Conservation (phyloP, 257 asterid genomes). For the Ilex aquifolium region DNA sequence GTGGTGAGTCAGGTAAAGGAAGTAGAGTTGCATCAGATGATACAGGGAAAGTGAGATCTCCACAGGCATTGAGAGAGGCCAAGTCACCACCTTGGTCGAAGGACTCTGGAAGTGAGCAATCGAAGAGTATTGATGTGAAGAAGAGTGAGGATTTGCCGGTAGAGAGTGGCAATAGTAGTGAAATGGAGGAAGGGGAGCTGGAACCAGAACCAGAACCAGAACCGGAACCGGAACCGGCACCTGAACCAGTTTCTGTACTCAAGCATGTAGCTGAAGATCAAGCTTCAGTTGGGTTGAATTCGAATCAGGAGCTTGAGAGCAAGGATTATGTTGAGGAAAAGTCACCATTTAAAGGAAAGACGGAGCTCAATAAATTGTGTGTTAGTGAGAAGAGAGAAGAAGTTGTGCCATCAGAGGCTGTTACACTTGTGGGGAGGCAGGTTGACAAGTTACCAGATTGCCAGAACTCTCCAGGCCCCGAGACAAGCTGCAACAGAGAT, state of each 20-base stretch:
- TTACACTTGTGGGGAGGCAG: constrained; percentile 23
- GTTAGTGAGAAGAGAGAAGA: constrained; percentile 28
- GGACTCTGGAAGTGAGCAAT: constrained; percentile 90
- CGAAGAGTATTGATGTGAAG: constrained; percentile 76
- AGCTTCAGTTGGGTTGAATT: constrained; percentile 30
- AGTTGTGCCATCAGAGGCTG: constrained; percentile 25
- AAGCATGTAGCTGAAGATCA: constrained; percentile 37
- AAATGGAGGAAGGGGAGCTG: constrained; percentile 94
- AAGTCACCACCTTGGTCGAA: constrained; percentile 91
- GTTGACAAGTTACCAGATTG: constrained; percentile 31
- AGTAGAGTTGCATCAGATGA: constrained; percentile 53
- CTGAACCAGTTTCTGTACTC: constrained; percentile 36
- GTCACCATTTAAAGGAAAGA: constrained; percentile 26
- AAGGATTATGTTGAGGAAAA: constrained; percentile 17
- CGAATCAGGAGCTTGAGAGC: constrained; percentile 26
- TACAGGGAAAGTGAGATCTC: constrained; percentile 55
- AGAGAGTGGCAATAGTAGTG: constrained; percentile 68
- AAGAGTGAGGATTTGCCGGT: constrained; percentile 54
- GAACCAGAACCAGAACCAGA: constrained; percentile 76
- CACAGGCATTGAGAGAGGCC: constrained; percentile 49
- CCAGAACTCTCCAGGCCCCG: constrained; percentile 25
- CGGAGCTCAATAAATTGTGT: constrained; percentile 24
- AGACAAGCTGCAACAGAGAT: constrained; percentile 23
- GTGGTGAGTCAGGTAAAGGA: constrained; percentile 53
- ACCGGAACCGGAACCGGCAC: constrained; percentile 65